phyloP scores from a whole-genome alignment of 805 yeast species.

The Pichia nanzhaoensis region DNA sequence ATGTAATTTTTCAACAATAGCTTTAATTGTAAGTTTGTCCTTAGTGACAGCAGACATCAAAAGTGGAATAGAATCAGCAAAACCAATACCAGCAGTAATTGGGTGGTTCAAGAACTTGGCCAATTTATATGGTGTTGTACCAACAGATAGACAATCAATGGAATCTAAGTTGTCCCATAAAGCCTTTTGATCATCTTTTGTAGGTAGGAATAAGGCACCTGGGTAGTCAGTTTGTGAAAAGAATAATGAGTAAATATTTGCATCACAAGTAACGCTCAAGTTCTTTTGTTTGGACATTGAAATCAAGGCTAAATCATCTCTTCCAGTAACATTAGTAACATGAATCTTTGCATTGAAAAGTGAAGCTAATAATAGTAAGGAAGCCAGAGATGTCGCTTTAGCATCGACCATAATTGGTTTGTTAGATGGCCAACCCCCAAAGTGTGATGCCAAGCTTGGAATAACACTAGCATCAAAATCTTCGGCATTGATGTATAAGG shows the following conservation, averaged over 20 bases:
- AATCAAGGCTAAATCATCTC: slow-evolving; percentile 77
- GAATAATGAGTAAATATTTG: slow-evolving; percentile 72
- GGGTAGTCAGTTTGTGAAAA: slow-evolving; percentile 66
- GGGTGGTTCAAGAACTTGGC: slow-evolving; percentile 59
- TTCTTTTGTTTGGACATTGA: slow-evolving; percentile 79
- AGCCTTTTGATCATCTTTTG: slow-evolving; percentile 71
- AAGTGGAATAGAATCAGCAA: slow-evolving; percentile 75
- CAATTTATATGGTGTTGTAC: slow-evolving; percentile 66
- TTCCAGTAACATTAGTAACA: slow-evolving; percentile 76
- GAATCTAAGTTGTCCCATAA: slow-evolving; percentile 69
- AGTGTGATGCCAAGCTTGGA: slow-evolving; percentile 71
- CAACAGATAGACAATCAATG: slow-evolving; percentile 85
- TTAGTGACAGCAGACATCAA: slow-evolving; percentile 73
- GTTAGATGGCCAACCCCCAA: slow-evolving; percentile 73
- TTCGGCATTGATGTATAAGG: slow-evolving; percentile 76
- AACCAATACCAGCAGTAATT: slow-evolving; percentile 66
- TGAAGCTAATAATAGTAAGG: slow-evolving; percentile 81
- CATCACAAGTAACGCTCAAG: slow-evolving; percentile 84
- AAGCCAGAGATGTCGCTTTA: slow-evolving; percentile 85
- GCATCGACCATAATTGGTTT: slow-evolving; percentile 93
- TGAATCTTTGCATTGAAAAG: slow-evolving; percentile 80
- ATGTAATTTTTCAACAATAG: slow-evolving; percentile 67
- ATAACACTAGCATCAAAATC: slow-evolving; percentile 64
- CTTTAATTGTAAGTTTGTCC: slow-evolving; percentile 64
- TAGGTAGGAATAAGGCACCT: slow-evolving; percentile 67